A percentile compares a stretch with the other conserved stretches of the same genome.
These are phyloP conservation scores for Hypoxylon crocopeplum DNA, from an alignment of 495 filamentous ascomycete genomes.

Conservation along the genomic window DNA sequence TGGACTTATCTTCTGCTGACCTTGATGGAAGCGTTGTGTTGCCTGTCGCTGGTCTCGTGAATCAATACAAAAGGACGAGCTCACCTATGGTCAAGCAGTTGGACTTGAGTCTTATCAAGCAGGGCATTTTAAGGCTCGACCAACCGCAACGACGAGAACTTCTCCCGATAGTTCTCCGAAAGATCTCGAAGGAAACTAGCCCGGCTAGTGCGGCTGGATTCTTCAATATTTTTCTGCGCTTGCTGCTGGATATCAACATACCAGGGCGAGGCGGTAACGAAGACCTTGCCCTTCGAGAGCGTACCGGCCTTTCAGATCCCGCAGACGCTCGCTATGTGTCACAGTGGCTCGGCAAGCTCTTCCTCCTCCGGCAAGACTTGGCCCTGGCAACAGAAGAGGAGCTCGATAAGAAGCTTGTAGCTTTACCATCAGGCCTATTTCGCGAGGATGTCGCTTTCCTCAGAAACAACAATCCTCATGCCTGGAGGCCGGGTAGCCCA, in stretches of 20 bases:
- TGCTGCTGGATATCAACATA: conserved; percentile 73
- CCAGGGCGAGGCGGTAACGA: conserved; percentile 79
- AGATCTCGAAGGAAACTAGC: conserved; percentile 71
- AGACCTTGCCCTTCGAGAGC: conserved; percentile 69
- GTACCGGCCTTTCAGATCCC: conserved; percentile 65
- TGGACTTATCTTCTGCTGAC: not conserved
- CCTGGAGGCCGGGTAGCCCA: conserved; percentile 66
- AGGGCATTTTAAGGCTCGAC: conserved; percentile 76
- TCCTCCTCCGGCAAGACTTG: conserved; percentile 66
- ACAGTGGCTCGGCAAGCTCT: conserved; percentile 77
- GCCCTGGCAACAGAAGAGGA: conserved; percentile 43
- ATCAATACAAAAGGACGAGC: conserved; percentile 83
- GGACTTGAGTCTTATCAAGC: conserved; percentile 87
- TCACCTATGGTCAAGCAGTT: conserved; percentile 83
- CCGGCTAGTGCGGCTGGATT: conserved; percentile 70
- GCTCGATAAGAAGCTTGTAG: conserved; percentile 35
- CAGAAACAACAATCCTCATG: conserved; percentile 68
- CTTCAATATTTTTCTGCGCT: conserved; percentile 82
- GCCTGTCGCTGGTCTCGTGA: conserved; percentile 80
- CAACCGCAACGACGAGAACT: conserved; percentile 60
- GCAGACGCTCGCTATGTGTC: conserved; percentile 79
- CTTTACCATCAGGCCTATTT: conserved; percentile 72
- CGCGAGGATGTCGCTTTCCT: conserved; percentile 78
- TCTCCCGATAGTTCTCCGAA: conserved; percentile 73
- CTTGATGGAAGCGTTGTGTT: conserved; percentile 67